Evolutionary conservation across 257 asterid genomes (phyloP).

Genomic region (Solanum verrucosum): DNA sequence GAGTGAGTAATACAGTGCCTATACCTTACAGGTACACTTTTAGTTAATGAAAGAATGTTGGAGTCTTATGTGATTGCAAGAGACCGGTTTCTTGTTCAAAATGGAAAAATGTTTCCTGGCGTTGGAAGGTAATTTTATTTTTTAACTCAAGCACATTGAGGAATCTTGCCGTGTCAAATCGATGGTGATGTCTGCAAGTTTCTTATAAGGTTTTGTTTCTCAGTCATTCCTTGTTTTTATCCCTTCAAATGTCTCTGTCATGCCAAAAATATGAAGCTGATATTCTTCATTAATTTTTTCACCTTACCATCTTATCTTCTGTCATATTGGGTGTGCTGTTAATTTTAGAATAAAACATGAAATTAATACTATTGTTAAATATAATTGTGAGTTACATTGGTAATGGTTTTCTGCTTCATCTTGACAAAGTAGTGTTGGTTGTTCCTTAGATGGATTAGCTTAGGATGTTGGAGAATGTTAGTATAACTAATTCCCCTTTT

Average conservation of each 20-base stretch:
- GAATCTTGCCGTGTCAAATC: background rate
- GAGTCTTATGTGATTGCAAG: conserved; percentile 97
- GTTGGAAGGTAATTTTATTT: conserved; percentile 57
- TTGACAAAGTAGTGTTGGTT: background rate
- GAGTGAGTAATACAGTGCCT: background rate
- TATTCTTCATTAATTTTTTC: background rate
- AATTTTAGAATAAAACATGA: background rate
- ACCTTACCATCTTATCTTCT: background rate
- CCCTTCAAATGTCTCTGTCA: background rate
- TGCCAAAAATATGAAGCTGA: background rate
- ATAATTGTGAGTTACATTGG: background rate
- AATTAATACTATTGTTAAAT: background rate
- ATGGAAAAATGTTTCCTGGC: conserved; percentile 95
- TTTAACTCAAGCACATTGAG: background rate
- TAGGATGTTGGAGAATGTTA: background rate
- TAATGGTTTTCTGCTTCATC: background rate
- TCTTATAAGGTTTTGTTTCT: background rate
- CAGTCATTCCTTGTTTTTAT: background rate
- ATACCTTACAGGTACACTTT: conserved; percentile 75
- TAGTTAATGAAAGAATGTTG: conserved; percentile 94
- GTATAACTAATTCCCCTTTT: background rate
- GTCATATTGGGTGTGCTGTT: background rate
- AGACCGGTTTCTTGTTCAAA: conserved; percentile 87
- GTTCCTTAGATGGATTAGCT: background rate
- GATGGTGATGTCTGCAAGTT: background rate